Conservation (phyloP, 2,329 filamentous ascomycete species). For the Triangularia verruculosa region DNA sequence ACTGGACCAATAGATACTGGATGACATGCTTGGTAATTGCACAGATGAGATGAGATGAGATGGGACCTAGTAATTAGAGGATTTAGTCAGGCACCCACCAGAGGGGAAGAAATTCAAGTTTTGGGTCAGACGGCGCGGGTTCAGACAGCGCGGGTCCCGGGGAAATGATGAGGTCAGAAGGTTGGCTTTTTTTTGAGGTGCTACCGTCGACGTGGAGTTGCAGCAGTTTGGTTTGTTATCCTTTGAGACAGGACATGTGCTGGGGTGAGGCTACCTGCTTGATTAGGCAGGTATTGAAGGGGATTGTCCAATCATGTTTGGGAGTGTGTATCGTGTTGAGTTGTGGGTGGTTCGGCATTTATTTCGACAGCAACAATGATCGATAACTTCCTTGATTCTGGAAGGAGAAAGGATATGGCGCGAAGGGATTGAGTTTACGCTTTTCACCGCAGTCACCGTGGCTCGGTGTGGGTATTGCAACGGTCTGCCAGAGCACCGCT, state of each 20-base stretch:
- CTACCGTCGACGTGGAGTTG: background rate
- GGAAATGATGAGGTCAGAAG: background rate
- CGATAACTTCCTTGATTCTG: too few relatives aligned
- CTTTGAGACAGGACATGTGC: background rate
- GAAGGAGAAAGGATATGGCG: too few relatives aligned
- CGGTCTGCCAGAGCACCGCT: background rate
- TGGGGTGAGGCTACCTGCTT: conserved; percentile 14
- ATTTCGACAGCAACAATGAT: background rate
- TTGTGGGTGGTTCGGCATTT: background rate
- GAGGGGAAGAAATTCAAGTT: background rate
- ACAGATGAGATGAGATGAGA: background rate
- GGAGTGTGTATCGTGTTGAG: too few relatives aligned
- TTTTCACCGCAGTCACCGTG: background rate
- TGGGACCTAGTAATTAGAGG: background rate
- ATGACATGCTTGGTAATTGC: too few relatives aligned
- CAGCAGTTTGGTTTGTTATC: background rate
- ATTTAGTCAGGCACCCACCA: background rate
- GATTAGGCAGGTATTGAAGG: conserved; percentile 28
- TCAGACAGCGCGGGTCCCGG: too few relatives aligned
- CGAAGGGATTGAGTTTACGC: background rate
- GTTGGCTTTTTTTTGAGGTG: background rate
- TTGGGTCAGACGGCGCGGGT: background rate
- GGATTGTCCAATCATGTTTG: conserved; percentile 25
- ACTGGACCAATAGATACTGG: too few relatives aligned
- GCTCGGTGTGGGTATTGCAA: background rate